phyloP scores from a whole-genome alignment of 2,329 filamentous ascomycete species.

The Penicillium brasilianum region DNA sequence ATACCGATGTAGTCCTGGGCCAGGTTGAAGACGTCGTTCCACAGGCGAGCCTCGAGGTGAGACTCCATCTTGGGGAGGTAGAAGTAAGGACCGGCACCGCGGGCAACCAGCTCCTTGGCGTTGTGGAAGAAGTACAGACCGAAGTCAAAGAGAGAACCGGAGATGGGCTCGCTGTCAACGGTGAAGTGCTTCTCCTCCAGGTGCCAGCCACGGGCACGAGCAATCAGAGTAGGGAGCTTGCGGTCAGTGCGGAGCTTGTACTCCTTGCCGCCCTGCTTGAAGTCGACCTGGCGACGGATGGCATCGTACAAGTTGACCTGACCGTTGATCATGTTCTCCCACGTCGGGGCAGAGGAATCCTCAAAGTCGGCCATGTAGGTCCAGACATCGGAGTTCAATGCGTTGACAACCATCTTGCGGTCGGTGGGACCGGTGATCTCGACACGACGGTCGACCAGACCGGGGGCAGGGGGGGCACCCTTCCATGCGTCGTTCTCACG shows the following conservation, averaged over 20 bases:
- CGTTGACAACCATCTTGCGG: slow-evolving; percentile 99
- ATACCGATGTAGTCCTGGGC: slow-evolving; percentile 92
- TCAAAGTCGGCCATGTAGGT: slow-evolving; percentile 99
- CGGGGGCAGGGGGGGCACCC: slow-evolving; percentile 87
- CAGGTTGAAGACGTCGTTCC: slow-evolving; percentile 98
- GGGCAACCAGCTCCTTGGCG: slow-evolving; percentile 81
- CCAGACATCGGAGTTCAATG: slow-evolving; percentile 93
- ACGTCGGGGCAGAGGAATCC: slow-evolving; percentile 93
- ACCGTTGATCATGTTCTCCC: slow-evolving; percentile 99
- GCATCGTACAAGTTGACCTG: slow-evolving; percentile 98
- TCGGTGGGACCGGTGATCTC: slow-evolving; percentile 98
- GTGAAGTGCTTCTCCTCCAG: slow-evolving; percentile 98
- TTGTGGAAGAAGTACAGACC: slow-evolving; percentile 99
- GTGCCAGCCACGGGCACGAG: slow-evolving; percentile 95
- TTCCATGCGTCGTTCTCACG: slow-evolving; percentile 94
- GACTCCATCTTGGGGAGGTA: slow-evolving; percentile 99
- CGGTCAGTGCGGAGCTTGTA: slow-evolving; percentile 97
- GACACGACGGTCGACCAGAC: slow-evolving; percentile 88
- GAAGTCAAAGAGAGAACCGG: slow-evolving; percentile 92
- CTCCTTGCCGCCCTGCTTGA: slow-evolving; percentile 92
- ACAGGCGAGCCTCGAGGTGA: slow-evolving; percentile 93
- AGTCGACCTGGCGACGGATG: slow-evolving; percentile 90
- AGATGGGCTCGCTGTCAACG: slow-evolving; percentile 92
- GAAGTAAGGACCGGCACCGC: slow-evolving; percentile 91
- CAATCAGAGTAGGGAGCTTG: slow-evolving; percentile 85